Evolutionary conservation across 108 stramenopile species (phyloP).

Genomic region (Skeletonema costatum): DNA sequence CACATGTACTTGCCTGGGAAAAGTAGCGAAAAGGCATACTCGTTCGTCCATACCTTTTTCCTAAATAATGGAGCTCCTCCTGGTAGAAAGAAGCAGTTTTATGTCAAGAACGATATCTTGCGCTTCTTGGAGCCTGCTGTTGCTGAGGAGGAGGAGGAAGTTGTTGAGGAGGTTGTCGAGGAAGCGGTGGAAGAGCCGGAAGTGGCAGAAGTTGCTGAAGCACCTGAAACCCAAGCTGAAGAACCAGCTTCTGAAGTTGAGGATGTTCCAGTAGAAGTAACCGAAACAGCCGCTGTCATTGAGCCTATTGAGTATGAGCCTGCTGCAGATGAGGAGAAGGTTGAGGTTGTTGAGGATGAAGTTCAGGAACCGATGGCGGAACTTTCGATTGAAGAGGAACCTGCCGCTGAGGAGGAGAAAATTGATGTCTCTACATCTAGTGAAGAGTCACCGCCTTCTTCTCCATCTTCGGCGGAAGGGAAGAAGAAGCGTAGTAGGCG

Average conservation of each 20-base stretch:
- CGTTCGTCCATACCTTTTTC: constrained; percentile 85
- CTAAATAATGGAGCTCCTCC: constrained; percentile 40
- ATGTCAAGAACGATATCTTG: constrained; percentile 81
- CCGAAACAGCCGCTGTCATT: constrained; percentile 1
- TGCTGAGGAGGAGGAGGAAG: constrained; percentile 17
- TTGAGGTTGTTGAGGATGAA: constrained; percentile 14
- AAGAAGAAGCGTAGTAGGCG: constrained; percentile 30
- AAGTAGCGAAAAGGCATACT: constrained; percentile 17
- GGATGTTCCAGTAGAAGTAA: constrained; percentile 34
- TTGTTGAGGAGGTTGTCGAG: background rate
- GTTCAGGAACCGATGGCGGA: background rate
- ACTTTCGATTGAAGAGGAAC: constrained; percentile 24
- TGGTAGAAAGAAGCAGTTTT: constrained; percentile 66
- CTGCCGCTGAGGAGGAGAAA: constrained; percentile 28
- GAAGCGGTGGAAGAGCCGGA: background rate
- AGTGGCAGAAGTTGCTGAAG: constrained; percentile 5
- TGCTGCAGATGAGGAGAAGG: constrained; percentile 38
- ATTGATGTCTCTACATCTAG: constrained; percentile 26
- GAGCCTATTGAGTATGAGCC: constrained; percentile 33
- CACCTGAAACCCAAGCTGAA: constrained; percentile 7
- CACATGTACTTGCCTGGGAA: constrained; percentile 42
- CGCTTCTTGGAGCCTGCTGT: constrained; percentile 58
- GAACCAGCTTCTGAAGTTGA: constrained; percentile 32
- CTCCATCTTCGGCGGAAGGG: constrained; percentile 27
- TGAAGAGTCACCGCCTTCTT: constrained; percentile 7